Conservation (phyloP, 208 protist species). For the Angomonas deanei region DNA sequence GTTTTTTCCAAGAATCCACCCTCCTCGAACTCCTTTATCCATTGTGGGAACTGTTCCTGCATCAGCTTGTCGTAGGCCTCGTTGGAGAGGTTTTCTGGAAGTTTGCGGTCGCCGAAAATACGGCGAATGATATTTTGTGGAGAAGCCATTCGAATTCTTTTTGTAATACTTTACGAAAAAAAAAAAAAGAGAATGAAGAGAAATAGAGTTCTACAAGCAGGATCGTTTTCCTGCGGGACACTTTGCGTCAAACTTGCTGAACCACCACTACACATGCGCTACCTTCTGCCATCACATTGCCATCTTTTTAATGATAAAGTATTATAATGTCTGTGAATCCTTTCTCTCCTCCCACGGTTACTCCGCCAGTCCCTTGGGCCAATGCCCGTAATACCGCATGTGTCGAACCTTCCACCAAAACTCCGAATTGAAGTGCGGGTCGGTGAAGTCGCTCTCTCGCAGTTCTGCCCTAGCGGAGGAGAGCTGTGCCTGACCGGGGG, state of each 20-base stretch:
- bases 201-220: too few relatives aligned
- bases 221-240: too few relatives aligned
- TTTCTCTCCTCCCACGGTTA: constrained; percentile 13
- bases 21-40: constrained; percentile 88
- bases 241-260: background rate
- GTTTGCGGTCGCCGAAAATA: constrained; percentile 81
- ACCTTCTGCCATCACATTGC: too few relatives aligned
- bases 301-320: background rate
- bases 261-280: too few relatives aligned
- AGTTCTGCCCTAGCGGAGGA: constrained; percentile 73
- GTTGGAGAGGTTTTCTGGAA: constrained; percentile 59
- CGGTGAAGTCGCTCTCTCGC: constrained; percentile 82
- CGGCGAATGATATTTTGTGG: constrained; percentile 80
- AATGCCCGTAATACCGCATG: constrained; percentile 81
- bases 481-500: constrained; percentile 70
- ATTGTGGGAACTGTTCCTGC: constrained; percentile 78
- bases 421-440: constrained; percentile 85
- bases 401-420: constrained; percentile 88
- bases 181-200: background rate
- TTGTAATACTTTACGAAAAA: constrained; percentile 13
- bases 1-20: constrained; percentile 84
- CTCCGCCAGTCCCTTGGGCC: constrained; percentile 79
- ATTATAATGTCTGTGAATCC: background rate
- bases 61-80: constrained; percentile 86
- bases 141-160: constrained; percentile 59